Percentiles rank a stretch among this genome's conserved stretches.
Evolutionary conservation across 345 rosid genomes (phyloP).

Genomic region (Aurinia saxatilis): DNA sequence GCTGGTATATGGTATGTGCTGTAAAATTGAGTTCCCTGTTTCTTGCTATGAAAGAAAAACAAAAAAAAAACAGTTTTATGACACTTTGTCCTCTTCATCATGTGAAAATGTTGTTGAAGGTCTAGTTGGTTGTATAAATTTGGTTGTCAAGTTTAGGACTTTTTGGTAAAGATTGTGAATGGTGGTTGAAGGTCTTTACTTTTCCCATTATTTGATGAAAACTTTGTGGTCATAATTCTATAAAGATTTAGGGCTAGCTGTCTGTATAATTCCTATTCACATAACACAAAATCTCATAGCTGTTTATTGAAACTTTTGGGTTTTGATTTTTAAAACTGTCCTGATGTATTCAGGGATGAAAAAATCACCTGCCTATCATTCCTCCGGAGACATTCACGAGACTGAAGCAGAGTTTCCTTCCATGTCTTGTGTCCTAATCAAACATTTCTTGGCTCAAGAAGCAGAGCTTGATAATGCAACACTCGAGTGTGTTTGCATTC

Average conservation of each 20-base stretch:
- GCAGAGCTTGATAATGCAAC: background rate
- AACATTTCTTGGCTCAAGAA: background rate
- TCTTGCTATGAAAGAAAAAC: background rate
- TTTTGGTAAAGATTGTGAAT: slow-evolving; percentile 5
- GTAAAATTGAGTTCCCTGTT: background rate
- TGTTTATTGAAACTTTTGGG: background rate
- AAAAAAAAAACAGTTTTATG: background rate
- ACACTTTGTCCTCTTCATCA: background rate
- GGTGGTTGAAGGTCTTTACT: background rate
- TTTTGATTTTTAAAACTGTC: background rate
- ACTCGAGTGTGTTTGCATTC: background rate
- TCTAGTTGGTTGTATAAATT: slow-evolving; percentile 13
- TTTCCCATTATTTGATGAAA: background rate
- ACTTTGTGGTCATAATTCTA: background rate
- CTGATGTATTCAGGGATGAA: slow-evolving; percentile 34
- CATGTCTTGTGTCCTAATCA: background rate
- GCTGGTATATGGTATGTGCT: background rate
- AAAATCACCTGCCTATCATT: slow-evolving; percentile 45
- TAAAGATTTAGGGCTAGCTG: background rate
- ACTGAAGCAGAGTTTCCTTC: background rate
- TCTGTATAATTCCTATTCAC: background rate
- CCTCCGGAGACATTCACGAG: slow-evolving; percentile 22
- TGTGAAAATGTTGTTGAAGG: background rate
- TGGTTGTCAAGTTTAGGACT: background rate
- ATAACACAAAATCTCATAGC: background rate